Evolutionary conservation across 2,329 filamentous ascomycete genomes (phyloP), one percentile per base, ranked within the genome.

Genomic region (Gliomastix tumulicola): DNA sequence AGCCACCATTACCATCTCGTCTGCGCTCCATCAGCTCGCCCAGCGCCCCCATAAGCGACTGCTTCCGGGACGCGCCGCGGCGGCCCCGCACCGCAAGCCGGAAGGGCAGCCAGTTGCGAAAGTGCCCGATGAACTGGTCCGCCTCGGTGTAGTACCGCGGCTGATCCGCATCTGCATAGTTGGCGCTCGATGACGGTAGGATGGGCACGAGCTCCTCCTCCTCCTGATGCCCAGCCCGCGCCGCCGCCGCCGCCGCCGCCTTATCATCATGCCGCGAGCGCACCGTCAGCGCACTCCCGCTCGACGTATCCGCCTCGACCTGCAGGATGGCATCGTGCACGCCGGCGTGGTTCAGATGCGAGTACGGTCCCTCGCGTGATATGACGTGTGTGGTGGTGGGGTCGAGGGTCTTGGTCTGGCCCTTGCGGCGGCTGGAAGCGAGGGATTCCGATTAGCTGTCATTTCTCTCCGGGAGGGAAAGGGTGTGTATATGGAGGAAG

Each of bases 341-440:
- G 6, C 50, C 42, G 23, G 53, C 50, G 18, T 59, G 48, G 31
- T 56, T 57, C n/a, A 63, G 54, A 37, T 63, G 59, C 17, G 57
- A 50, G 34, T 63, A 63, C 13, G 56, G 47, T 0, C 53, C 48
- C 23, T 50, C 41, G 32, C 36, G 38, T 4, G 51, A 36, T 16
- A 47, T 49, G 4, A 48, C 43, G 3, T 44, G 41, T 5, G 46
- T 34, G 10, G 50, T 39, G 27, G 25, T 17, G 32, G 38, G 19
- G 18, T 40, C 5, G 40, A 42, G 6, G 37, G 13, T 12, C 34
- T 36, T 13, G 7, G 13, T 31, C 7, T 7, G 9, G 13, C 13
- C 13, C 7, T 28, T 28, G 10, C 25, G 25, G 11, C 25, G n/a
- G 25, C 4, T 16, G 13, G 21, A n/a, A n/a, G n/a, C n/a, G n/a